These are phyloP conservation scores for Bryum argenteum DNA, from an alignment of 225 moss, liverwort and hornwort genomes.

Conservation along the genomic window DNA sequence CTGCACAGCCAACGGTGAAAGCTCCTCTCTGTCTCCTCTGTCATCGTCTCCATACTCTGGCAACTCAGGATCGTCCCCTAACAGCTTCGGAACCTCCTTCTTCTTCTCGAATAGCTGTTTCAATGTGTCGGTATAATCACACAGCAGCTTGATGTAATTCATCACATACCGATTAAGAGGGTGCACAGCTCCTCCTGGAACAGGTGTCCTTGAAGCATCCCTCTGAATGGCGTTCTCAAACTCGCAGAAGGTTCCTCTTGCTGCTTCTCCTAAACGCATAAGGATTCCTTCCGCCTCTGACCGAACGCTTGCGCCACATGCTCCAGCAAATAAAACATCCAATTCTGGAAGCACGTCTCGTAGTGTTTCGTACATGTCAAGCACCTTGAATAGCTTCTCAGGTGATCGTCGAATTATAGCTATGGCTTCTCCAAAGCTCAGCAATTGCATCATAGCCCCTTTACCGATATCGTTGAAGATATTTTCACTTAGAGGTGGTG, in stretches of 20 bases:
- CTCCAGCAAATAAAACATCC: slow-evolving; percentile 73
- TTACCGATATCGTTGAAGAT: slow-evolving; percentile 80
- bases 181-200: slow-evolving; percentile 89
- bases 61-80: slow-evolving; percentile 64
- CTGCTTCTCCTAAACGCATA: slow-evolving; percentile 93
- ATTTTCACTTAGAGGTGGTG: slow-evolving; percentile 45
- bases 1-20: slow-evolving; percentile 83
- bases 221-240: slow-evolving; percentile 95
- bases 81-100: slow-evolving; percentile 72
- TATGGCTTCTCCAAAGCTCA: slow-evolving; percentile 90
- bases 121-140: slow-evolving; percentile 89
- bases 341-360: slow-evolving; percentile 91
- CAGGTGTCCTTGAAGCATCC: slow-evolving; percentile 68
- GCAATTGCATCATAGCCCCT: slow-evolving; percentile 80
- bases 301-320: slow-evolving; percentile 73
- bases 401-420: slow-evolving; percentile 83
- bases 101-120: slow-evolving; percentile 92
- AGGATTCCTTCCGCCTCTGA: slow-evolving; percentile 84
- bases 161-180: slow-evolving; percentile 96
- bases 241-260: slow-evolving; percentile 81
- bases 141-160: slow-evolving; percentile 94
- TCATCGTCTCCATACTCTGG: slow-evolving; percentile 64
- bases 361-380: slow-evolving; percentile 92
- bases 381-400: slow-evolving; percentile 88
- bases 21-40: slow-evolving; percentile 62